Base-by-base conservation (phyloP, 139 green algal species). In the Ostreobium quekettii region DNA sequence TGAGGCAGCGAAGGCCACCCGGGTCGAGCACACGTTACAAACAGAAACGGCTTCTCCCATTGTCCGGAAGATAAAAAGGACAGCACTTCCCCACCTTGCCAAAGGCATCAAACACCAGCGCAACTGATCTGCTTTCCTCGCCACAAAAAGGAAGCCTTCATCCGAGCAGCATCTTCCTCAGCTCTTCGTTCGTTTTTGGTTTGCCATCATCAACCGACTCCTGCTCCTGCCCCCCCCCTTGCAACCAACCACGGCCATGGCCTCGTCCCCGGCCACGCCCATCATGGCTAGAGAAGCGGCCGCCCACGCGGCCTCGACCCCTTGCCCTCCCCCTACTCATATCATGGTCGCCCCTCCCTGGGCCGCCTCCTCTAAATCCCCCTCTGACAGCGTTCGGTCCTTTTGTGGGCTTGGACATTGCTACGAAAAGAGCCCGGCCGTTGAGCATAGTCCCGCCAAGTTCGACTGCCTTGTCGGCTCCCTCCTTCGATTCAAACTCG, bases 161-260 rank as follows among this genome's bases (percentile, higher is more conserved):
- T 35, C 53, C 64, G 24, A 87, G 46, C 31, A 92, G 72, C 85
- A 91, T 89, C 31, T 83, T 81, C 39, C 83, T 67, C 63, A 92
- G 91, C 29, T 91, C 86, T 1, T 80, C 85, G 36, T 92, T 92
- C 4, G 73, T 79, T 66, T 87, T 84, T 3, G 76, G 71, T 39
- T 64, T 31, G 19, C 26, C 56, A 4, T 66, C 56, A 19, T 38
- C 32, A 15, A 2, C 66, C 3, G 32, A 42, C 1, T 26, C 49
- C 1, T 36, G 2, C 15, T 7, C 35, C 36, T 61, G 36, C 26
- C 8, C 47, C 3, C 37, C 3, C 36, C 60, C 60, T 5, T 32
- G 5, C 22, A 69, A 69, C 26, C 53, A 32, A 11, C 71, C 70
- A 28, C 70, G 2, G 1, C 70, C 32, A 6, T 46, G 35, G 46